Evolutionary conservation across 2,329 filamentous ascomycete species (phyloP), one percentile per base, ranked within the genome.

Genomic region (Aureobasidium pullulans): DNA sequence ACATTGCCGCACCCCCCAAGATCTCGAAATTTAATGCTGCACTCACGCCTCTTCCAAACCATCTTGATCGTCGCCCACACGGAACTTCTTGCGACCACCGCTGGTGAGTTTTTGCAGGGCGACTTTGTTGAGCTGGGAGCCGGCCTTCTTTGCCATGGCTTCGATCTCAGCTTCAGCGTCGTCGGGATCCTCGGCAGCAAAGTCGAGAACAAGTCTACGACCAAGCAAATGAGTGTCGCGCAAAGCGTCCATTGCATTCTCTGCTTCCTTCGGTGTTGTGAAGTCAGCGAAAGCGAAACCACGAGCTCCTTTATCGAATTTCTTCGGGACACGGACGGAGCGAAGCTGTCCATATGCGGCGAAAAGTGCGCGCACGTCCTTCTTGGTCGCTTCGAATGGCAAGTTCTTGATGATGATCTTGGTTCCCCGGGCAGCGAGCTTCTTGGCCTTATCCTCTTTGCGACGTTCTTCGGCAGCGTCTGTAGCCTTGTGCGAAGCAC

Each of bases 331-430:
- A 64, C 94, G 89, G 62, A 99, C 90, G 57, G 91, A 93, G 69
- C 90, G 88, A 63, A 99, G 84, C 72, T 96, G 88, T 47, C 94
- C 95, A 75, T 96, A 97, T 37, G 90, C 86, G 62, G 89, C 85
- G 71, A 97, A 92, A 43, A 97, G 80, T 57, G 87, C 80, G 63
- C 90, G 84, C 61, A 99, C 82, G 71, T 99, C 94, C 73, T 95
- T 94, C 79, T 96, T 96, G 57, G 86, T 88, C 50, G 89, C 88
- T 77, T 97, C 90, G 77, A 99, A 99, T 19, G 94, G 93, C 74
- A 99, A 77, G 78, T 99, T 99, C 80, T 97, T 99, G 78, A 99
- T 88, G 74, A 97, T 87, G 70, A 99, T 88, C 81, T 97, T 97
- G 49, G 92, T 96, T 65, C 85, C 83, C 70, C 86, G 84, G 15